These are phyloP conservation scores for Claviceps maximensis DNA, from an alignment of 2,329 filamentous ascomycete species.

Conservation along the genomic window DNA sequence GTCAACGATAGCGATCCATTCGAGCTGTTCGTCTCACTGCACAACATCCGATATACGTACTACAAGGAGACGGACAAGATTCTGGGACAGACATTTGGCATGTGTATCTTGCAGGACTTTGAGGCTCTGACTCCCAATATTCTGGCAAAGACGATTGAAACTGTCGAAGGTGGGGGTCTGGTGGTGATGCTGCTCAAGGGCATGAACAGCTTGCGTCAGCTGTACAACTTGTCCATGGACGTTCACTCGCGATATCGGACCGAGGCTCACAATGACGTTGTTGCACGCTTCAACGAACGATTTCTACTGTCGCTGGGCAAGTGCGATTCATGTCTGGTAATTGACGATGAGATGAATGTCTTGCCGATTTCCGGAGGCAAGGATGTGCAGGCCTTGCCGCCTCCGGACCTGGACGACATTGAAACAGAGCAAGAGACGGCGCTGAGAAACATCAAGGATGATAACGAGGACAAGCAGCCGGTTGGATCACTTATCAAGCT, in stretches of 20 bases:
- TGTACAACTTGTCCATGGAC: conserved; percentile 96
- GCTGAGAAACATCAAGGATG: conserved; percentile 77
- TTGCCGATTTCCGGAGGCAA: conserved; percentile 93
- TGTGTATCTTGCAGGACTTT: conserved; percentile 97
- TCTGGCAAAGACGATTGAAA: conserved; percentile 88
- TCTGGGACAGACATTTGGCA: conserved; percentile 91
- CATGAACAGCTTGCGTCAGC: conserved; percentile 92
- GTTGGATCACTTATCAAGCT: conserved; percentile 74
- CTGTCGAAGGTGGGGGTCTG: conserved; percentile 88
- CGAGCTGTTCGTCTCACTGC: conserved; percentile 89
- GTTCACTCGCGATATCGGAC: conserved; percentile 93
- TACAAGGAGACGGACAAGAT: conserved; percentile 99
- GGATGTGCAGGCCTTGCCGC: conserved; percentile 69
- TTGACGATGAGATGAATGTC: conserved; percentile 96
- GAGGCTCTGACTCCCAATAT: conserved; percentile 97
- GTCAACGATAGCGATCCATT: conserved; percentile 89
- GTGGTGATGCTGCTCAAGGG: conserved; percentile 86
- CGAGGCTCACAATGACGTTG: conserved; percentile 89
- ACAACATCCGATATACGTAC: conserved; percentile 97
- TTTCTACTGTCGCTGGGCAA: conserved; percentile 93
- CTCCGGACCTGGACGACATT: conserved; percentile 59
- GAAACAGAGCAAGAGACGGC: conserved; percentile 61
- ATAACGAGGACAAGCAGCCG: conserved; percentile 70
- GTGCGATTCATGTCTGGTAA: conserved; percentile 86
- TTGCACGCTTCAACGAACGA: conserved; percentile 92